Evolutionary conservation across 805 yeast species (phyloP), one percentile per base, ranked within the genome.

Genomic region (Cyberlindnera mississippiensis): DNA sequence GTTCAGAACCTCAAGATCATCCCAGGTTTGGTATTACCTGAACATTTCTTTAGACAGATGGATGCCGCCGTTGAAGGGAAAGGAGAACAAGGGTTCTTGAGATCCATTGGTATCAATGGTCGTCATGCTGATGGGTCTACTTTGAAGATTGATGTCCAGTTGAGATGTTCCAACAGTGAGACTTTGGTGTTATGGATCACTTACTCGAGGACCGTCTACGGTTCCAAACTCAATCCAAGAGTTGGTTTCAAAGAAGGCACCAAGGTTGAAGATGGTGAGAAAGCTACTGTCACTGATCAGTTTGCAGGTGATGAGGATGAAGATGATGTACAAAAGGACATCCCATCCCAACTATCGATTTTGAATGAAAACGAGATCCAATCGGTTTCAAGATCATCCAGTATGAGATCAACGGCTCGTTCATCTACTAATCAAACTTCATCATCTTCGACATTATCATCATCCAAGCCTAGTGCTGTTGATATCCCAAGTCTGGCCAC

Each of bases 1-100:
- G 67, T 68, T 49, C 68, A 72, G 20, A 55, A 63, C 15, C 46
- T 75, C 46, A 62, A 59, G 42, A 56, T 71, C 13, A 48, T 63
- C 26, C 76, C 83, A 0, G 96, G 96, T 1, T 63, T 86, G 38
- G 96, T 90, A 0, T 66, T 90, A 11, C 95, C 97, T 0, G 98
- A 90, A 61, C 96, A 89, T 62, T 83, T 85, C 58, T 89, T 91
- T 65, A 73, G 97, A 48, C 80, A 81, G 50, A 71, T 78, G 67
- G 72, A 40, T 50, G 65, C 45, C 44, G 46, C 44, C 43, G 48
- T 45, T 28, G 50, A 48, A 51, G 61, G 58, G 35, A 64, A 60
- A n/a, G 51, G 59, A 24, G 74, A 69, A 36, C 73, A 73, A 18
- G 78, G 75, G 6, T 63, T 78, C 36, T 82, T 84, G 44, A 69